Base-by-base conservation (phyloP, 148 eudicot species). In the Heliamphora exappendiculata region DNA sequence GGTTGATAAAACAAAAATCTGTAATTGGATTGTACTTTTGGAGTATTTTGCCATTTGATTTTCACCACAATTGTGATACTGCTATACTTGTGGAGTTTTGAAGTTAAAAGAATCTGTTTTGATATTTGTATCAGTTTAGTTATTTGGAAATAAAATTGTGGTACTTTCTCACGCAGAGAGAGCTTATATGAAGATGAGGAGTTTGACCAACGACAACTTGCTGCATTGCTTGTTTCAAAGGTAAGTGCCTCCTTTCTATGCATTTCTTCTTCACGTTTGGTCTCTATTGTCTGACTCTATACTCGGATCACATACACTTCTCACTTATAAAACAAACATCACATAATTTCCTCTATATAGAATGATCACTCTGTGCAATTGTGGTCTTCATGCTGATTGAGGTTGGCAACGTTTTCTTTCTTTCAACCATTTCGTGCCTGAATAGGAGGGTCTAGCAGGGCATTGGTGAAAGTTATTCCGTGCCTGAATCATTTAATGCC, bases 101-200 rank as follows among this genome's bases (percentile, higher is more conserved):
- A n/a, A n/a, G n/a, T n/a, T n/a, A n/a, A n/a, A n/a, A n/a, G n/a
- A n/a, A n/a, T n/a, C n/a, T n/a, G n/a, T n/a, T 59, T 47, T 44
- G 12, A 24, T 12, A 50, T 49, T 78, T 71, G 3, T 78, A 71
- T n/a, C 19, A 59, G 36, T n/a, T 14, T 64, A 26, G 41, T 29
- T 33, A 0, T 74, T 67, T 45, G 41, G 22, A 65, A 22, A 42
- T 64, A 39, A 36, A 10, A 10, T n/a, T 37, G 28, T 44, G 57
- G 17, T 73, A 9, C 44, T 51, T 75, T 42, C 44, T 64, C 36
- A 62, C 79, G 62, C 98, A 95, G 98, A 62, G 98, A 95, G 79
- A 95, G 97, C 79, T 81, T 95, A 79, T 95, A 95, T 78, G 98
- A 95, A 85, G 98, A 95, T 80, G 98, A 89, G 80, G 93, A 89